A percentile compares a stretch with the other conserved stretches of the same genome.
Conservation (phyloP, 1,139 yeast species). For the Debaryomyces coudertii region DNA sequence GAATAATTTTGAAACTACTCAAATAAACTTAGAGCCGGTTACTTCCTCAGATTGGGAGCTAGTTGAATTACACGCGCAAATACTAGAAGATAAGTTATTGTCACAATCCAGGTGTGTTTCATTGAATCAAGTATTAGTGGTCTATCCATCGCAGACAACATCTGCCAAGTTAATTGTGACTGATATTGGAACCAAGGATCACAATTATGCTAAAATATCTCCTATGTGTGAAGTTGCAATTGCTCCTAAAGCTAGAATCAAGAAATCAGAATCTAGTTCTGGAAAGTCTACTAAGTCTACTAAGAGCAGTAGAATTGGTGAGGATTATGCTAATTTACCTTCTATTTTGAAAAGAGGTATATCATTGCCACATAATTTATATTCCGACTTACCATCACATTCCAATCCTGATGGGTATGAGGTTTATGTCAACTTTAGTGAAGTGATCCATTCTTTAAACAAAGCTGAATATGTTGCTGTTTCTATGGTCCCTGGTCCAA, state of each 20-base stretch:
- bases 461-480: slow-evolving; percentile 57
- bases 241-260: slow-evolving; percentile 69
- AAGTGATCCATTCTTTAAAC: slow-evolving; percentile 33
- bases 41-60: slow-evolving; percentile 88
- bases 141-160: slow-evolving; percentile 70
- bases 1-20: slow-evolving; percentile 54
- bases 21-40: slow-evolving; percentile 77
- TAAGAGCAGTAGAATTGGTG: slow-evolving; percentile 32
- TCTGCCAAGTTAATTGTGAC: slow-evolving; percentile 66
- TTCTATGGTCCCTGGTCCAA: slow-evolving; percentile 60
- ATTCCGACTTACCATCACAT: slow-evolving; percentile 24
- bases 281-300: slow-evolving; percentile 32
- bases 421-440: slow-evolving; percentile 47
- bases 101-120: slow-evolving; percentile 82
- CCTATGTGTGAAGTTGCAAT: slow-evolving; percentile 81
- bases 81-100: slow-evolving; percentile 72
- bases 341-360: slow-evolving; percentile 57
- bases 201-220: slow-evolving; percentile 58
- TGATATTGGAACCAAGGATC: slow-evolving; percentile 56
- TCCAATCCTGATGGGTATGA: slow-evolving; percentile 34
- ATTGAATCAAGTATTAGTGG: slow-evolving; percentile 60
- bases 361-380: slow-evolving; percentile 54
- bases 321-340: slow-evolving; percentile 35
- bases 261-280: slow-evolving; percentile 27
- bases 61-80: slow-evolving; percentile 79